These are phyloP conservation scores for Spongispora temasekensis DNA, from an alignment of 1,284 basidiomycete species.

Conservation along the genomic window DNA sequence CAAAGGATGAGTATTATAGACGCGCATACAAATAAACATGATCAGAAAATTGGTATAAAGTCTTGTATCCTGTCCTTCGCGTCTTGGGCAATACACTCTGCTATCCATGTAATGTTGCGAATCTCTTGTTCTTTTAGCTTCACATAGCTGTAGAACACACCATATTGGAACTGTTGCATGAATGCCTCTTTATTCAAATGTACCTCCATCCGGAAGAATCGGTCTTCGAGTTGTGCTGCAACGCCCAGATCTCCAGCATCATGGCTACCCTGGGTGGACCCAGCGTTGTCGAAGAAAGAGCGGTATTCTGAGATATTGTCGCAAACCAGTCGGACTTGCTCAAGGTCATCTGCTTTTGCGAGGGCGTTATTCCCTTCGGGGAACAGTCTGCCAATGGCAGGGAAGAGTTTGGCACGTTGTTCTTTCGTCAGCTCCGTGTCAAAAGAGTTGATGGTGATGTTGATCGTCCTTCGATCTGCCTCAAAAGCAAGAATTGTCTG, in stretches of 20 bases:
- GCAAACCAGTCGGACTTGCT: constrained; percentile 88
- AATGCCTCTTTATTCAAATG: constrained; percentile 92
- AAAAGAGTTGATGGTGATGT: constrained; percentile 99
- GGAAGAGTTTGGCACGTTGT: constrained; percentile 94
- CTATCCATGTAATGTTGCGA: constrained; percentile 95
- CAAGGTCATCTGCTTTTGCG: constrained; percentile 93
- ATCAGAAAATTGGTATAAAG: constrained; percentile 84
- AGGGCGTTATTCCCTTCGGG: constrained; percentile 96
- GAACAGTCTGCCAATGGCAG: constrained; percentile 90
- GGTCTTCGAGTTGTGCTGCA: constrained; percentile 83
- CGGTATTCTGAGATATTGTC: constrained; percentile 91
- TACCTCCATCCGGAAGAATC: constrained; percentile 95
- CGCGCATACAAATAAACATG: background rate
- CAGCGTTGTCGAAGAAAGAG: constrained; percentile 78
- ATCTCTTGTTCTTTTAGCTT: constrained; percentile 99
- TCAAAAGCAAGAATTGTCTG: constrained; percentile 90
- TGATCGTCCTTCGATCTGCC: constrained; percentile 95
- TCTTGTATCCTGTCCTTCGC: constrained; percentile 92
- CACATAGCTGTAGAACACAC: constrained; percentile 91
- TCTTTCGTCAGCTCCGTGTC: constrained; percentile 95
- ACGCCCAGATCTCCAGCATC: constrained; percentile 53
- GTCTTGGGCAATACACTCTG: constrained; percentile 95
- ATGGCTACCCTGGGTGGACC: constrained; percentile 39
- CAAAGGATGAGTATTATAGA: constrained; percentile 8
- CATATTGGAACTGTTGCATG: constrained; percentile 94